Evolutionary conservation across 139 green algal genomes (phyloP).

Genomic region (Spirogloea muscicola): DNA sequence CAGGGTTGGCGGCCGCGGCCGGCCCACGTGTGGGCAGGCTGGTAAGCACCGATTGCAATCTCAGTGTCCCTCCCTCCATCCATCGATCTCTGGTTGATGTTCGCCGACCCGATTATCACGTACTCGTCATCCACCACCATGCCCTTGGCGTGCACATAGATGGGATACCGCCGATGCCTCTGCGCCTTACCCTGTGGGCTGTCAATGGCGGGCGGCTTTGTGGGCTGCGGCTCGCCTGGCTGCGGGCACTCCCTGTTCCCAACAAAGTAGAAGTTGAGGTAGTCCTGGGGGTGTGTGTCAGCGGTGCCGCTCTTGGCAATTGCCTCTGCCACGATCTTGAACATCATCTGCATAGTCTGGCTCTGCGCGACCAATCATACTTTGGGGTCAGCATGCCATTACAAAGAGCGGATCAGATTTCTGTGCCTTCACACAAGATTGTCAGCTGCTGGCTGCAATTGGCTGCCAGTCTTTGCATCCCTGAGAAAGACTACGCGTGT

Average conservation of each 20-base stretch:
- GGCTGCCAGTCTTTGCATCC: too few relatives aligned
- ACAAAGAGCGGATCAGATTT: too few relatives aligned
- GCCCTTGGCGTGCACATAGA: constrained; percentile 64
- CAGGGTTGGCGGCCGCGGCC: not conserved
- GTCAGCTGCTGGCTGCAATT: too few relatives aligned
- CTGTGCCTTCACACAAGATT: too few relatives aligned
- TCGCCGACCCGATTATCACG: constrained; percentile 59
- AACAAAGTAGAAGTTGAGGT: constrained; percentile 66
- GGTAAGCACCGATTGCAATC: constrained; percentile 54
- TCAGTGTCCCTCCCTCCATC: constrained; percentile 60
- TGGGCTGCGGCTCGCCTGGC: constrained; percentile 2
- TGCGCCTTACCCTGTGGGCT: too few relatives aligned
- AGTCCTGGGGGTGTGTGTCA: constrained; percentile 54
- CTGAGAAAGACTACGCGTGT: too few relatives aligned
- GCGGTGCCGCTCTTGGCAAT: not conserved
- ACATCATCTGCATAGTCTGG: constrained; percentile 52
- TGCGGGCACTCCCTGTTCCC: constrained; percentile 36
- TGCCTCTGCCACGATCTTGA: constrained; percentile 22
- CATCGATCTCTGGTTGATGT: constrained; percentile 55
- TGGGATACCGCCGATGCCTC: constrained; percentile 54
- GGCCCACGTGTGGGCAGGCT: constrained; percentile 46
- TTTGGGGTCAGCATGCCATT: too few relatives aligned
- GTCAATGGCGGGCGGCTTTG: not conserved
- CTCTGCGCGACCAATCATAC: constrained; percentile 4
- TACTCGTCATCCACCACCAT: constrained; percentile 60